These are phyloP conservation scores for Suillus luteus DNA, from an alignment of 768 basidiomycete species.

Conservation along the genomic window DNA sequence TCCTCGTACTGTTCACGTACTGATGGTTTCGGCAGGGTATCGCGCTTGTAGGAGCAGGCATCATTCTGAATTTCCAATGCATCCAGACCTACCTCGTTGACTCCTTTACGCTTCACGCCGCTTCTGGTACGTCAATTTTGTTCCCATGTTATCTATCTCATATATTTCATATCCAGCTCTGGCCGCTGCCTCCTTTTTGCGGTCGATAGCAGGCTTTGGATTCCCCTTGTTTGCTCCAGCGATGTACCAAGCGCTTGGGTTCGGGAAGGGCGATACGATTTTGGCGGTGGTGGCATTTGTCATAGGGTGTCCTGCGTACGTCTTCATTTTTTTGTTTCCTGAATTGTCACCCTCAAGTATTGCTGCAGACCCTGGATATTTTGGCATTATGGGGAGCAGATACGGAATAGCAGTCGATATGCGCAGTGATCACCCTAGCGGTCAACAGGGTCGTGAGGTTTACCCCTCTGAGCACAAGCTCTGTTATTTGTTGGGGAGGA, in stretches of 20 bases:
- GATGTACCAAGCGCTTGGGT: slow-evolving; percentile 67
- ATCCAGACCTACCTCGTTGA: slow-evolving; percentile 74
- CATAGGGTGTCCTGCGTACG: slow-evolving; percentile 58
- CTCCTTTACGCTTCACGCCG: slow-evolving; percentile 65
- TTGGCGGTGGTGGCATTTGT: slow-evolving; percentile 59
- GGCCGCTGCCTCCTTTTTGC: slow-evolving; percentile 62
- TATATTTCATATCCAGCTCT: slow-evolving; percentile 46
- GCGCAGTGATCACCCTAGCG: slow-evolving; percentile 21
- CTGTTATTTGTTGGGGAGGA: neutral
- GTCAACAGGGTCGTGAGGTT: neutral
- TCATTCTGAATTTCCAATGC: slow-evolving; percentile 60
- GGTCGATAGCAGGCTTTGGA: slow-evolving; percentile 69
- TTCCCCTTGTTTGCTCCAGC: slow-evolving; percentile 78
- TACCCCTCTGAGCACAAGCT: neutral
- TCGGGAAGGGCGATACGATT: slow-evolving; percentile 69
- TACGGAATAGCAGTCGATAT: slow-evolving; percentile 51
- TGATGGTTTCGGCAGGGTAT: slow-evolving; percentile 47
- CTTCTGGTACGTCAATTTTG: slow-evolving; percentile 37
- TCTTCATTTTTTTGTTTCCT: neutral
- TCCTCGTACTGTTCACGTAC: neutral
- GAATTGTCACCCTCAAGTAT: neutral
- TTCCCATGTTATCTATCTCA: neutral
- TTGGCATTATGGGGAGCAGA: slow-evolving; percentile 49
- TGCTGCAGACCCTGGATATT: slow-evolving; percentile 41
- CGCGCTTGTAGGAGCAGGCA: slow-evolving; percentile 54